These are phyloP conservation scores for Mortierella sp. DNA, from an alignment of 371 early-diverging fungal species.

Conservation along the genomic window DNA sequence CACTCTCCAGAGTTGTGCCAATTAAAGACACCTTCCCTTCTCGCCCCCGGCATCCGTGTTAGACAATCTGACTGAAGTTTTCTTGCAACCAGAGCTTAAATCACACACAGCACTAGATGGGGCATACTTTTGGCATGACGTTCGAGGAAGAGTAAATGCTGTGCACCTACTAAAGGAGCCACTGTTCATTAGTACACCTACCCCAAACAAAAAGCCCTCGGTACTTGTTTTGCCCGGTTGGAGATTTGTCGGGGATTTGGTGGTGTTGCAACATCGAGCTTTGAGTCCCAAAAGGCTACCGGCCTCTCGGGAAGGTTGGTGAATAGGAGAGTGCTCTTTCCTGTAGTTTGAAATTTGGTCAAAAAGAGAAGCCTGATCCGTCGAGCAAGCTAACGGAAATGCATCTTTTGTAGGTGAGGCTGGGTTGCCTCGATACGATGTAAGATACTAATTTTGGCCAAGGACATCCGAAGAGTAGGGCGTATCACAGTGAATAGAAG, in stretches of 20 bases:
- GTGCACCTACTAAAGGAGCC: background rate
- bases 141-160: too few relatives aligned
- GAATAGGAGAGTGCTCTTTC: background rate
- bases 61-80: too few relatives aligned
- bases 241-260: background rate
- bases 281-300: background rate
- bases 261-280: background rate
- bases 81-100: too few relatives aligned
- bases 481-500: background rate
- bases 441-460: slow-evolving; percentile 3
- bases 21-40: too few relatives aligned
- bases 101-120: too few relatives aligned
- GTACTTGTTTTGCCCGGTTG: background rate
- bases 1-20: too few relatives aligned
- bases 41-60: too few relatives aligned
- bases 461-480: background rate
- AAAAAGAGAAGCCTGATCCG: background rate
- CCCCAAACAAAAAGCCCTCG: background rate
- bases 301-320: background rate
- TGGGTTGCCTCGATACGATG: slow-evolving; percentile 5
- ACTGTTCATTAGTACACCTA: background rate
- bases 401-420: slow-evolving; percentile 2
- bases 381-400: slow-evolving; percentile 6
- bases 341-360: slow-evolving; percentile 1
- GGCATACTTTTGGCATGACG: too few relatives aligned